A percentile compares a stretch with the other conserved stretches of the same genome.
Evolutionary conservation across 1,139 yeast species (phyloP).

Genomic region (Protomyces inundatus): DNA sequence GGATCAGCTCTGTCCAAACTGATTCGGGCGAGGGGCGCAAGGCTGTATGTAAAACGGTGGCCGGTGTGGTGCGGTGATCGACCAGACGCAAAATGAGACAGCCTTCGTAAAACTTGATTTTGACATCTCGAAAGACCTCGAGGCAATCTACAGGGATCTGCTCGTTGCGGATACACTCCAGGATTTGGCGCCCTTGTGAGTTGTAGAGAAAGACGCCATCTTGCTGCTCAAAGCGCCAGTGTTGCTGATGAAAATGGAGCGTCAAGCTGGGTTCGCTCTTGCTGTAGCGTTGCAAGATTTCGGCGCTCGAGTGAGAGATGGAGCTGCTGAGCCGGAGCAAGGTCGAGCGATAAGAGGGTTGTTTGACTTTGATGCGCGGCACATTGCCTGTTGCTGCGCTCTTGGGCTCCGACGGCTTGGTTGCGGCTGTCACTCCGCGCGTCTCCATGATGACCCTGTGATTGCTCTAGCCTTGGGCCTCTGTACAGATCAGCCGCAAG

Average conservation of each 20-base stretch:
- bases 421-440: background rate
- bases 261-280: slow-evolving; percentile 26
- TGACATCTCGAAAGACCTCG: slow-evolving; percentile 28
- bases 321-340: slow-evolving; percentile 11
- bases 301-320: slow-evolving; percentile 13
- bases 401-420: background rate
- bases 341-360: slow-evolving; percentile 22
- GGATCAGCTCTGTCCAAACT: slow-evolving; percentile 29
- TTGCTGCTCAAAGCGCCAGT: slow-evolving; percentile 31
- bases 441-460: background rate
- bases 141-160: slow-evolving; percentile 29
- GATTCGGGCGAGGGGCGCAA: slow-evolving; percentile 30
- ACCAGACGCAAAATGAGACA: slow-evolving; percentile 26
- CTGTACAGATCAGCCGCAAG: too few species aligned
- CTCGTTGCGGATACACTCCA: slow-evolving; percentile 28
- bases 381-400: background rate
- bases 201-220: slow-evolving; percentile 29
- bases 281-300: slow-evolving; percentile 25
- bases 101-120: slow-evolving; percentile 29
- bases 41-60: slow-evolving; percentile 26
- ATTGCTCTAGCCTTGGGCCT: too few species aligned
- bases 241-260: slow-evolving; percentile 27
- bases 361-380: slow-evolving; percentile 8
- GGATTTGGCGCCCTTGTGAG: slow-evolving; percentile 28
- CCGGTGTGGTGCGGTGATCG: slow-evolving; percentile 20